phyloP scores from a whole-genome alignment of 2,329 filamentous ascomycete species.

The Torrubiellomyces zombiae region DNA sequence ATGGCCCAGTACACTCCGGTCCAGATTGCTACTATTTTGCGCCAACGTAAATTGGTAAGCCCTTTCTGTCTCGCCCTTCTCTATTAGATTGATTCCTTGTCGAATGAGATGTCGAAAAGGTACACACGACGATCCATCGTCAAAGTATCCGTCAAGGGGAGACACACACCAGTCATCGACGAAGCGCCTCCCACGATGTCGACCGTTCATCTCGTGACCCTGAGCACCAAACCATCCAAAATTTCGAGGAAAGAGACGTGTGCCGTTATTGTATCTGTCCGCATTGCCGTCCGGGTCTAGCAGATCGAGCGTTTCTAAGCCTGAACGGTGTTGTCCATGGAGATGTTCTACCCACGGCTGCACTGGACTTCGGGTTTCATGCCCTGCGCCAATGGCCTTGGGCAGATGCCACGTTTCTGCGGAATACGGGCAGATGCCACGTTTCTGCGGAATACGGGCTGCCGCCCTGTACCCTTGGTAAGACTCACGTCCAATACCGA shows the following conservation, averaged over 20 bases:
- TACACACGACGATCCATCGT: conserved; percentile 15
- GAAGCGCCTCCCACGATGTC: conserved; percentile 6
- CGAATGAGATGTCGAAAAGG: too few species aligned
- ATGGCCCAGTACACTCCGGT: conserved; percentile 26
- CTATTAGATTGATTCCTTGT: too few species aligned
- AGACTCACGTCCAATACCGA: too few species aligned
- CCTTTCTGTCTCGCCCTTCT: too few species aligned
- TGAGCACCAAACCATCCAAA: conserved; percentile 11
- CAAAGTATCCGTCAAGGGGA: conserved; percentile 11
- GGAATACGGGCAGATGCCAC: conserved; percentile 20
- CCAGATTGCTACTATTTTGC: conserved; percentile 30
- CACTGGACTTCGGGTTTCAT: conserved; percentile 36
- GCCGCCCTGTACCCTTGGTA: conserved; percentile 11
- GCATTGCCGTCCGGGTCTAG: conserved; percentile 25
- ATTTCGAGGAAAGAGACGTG: too few species aligned
- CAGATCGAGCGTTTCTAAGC: conserved; percentile 29
- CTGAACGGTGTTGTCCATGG: conserved; percentile 31
- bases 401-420: conserved; percentile 19
- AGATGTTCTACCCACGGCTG: conserved; percentile 31
- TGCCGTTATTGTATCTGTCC: conserved; percentile 36
- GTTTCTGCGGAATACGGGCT: conserved; percentile 20
- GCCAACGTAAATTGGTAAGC: conserved; percentile 32
- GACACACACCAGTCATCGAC: conserved; percentile 7
- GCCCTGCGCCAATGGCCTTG: conserved; percentile 24
- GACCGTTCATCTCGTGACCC: conserved; percentile 5